phyloP scores from a whole-genome alignment of 2,329 filamentous ascomycete species.

The Colletotrichum melonis region DNA sequence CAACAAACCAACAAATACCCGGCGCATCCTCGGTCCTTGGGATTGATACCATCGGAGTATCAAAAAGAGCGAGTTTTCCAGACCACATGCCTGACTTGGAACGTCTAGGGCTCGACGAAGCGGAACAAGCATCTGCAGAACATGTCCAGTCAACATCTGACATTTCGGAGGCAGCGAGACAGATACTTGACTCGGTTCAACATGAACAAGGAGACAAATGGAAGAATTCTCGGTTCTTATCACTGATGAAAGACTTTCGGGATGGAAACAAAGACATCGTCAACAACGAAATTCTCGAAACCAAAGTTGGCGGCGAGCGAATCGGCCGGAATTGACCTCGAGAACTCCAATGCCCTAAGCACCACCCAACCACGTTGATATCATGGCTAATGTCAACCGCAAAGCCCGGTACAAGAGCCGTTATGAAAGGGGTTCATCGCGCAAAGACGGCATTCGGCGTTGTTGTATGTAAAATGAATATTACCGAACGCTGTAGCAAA shows the following conservation, averaged over 20 bases:
- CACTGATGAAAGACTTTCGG: slow-evolving; percentile 57
- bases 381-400: background rate
- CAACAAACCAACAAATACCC: background rate
- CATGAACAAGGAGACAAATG: slow-evolving; percentile 59
- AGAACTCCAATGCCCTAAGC: background rate
- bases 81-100: slow-evolving; percentile 1
- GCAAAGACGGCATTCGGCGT: background rate
- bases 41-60: too few species aligned
- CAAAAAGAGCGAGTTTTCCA: background rate
- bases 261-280: slow-evolving; percentile 58
- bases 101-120: background rate
- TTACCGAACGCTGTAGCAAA: too few species aligned
- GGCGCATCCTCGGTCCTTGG: background rate
- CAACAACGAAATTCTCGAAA: slow-evolving; percentile 53
- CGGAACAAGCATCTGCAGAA: background rate
- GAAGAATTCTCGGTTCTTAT: slow-evolving; percentile 58
- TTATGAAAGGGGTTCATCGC: slow-evolving; percentile 3
- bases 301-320: slow-evolving; percentile 2
- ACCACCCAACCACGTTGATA: too few species aligned
- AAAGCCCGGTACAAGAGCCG: background rate
- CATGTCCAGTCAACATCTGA: slow-evolving; percentile 37
- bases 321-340: background rate
- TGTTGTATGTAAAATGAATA: background rate
- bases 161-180: slow-evolving; percentile 55
- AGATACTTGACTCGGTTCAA: slow-evolving; percentile 55